Evolutionary conservation across 1,284 basidiomycete species (phyloP).

Genomic region (Dichomitus squalens): DNA sequence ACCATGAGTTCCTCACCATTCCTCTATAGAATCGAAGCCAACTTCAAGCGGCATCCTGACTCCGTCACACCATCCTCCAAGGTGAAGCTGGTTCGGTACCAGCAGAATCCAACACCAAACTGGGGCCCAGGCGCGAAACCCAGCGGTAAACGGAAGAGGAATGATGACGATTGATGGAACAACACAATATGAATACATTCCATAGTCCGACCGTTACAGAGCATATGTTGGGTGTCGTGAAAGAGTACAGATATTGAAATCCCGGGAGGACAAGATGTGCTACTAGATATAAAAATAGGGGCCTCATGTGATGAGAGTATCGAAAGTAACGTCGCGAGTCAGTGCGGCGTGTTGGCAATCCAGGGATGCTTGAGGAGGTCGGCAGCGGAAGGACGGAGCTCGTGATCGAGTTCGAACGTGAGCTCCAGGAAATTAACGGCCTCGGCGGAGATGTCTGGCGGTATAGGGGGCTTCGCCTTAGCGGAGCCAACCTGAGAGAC

Average conservation of each 20-base stretch:
- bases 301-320: slow-evolving; percentile 1
- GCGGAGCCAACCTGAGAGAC: slow-evolving; percentile 95
- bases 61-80: slow-evolving; percentile 60
- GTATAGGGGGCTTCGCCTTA: slow-evolving; percentile 76
- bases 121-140: slow-evolving; percentile 90
- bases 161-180: slow-evolving; percentile 33
- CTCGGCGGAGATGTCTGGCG: slow-evolving; percentile 85
- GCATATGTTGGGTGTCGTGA: slow-evolving; percentile 12
- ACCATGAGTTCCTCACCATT: neutral
- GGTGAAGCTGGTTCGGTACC: slow-evolving; percentile 86
- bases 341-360: slow-evolving; percentile 41
- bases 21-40: slow-evolving; percentile 60
- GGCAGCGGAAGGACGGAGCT: slow-evolving; percentile 79
- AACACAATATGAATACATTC: too few relatives aligned
- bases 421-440: slow-evolving; percentile 83
- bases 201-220: slow-evolving; percentile 24
- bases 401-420: slow-evolving; percentile 87
- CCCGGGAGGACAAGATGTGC: slow-evolving; percentile 20
- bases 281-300: slow-evolving; percentile 23
- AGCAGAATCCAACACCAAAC: slow-evolving; percentile 86
- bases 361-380: slow-evolving; percentile 80
- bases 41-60: slow-evolving; percentile 75
- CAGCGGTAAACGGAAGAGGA: slow-evolving; percentile 51
- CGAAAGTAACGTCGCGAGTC: neutral
- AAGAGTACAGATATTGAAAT: slow-evolving; percentile 15